These are phyloP conservation scores for Russula griseocarnosa DNA, from an alignment of 768 basidiomycete species.

Conservation along the genomic window DNA sequence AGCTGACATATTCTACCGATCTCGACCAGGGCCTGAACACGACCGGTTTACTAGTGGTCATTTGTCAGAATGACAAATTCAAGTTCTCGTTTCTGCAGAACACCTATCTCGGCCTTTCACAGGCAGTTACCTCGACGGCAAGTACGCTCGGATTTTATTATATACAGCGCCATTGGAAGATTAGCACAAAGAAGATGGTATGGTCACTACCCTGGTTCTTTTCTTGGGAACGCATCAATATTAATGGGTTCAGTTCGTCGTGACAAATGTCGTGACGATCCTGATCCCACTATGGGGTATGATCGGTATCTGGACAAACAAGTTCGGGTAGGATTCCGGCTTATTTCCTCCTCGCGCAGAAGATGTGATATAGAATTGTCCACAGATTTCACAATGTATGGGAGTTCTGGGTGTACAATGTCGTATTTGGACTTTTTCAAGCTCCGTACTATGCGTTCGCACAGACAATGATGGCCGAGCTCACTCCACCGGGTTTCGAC, in stretches of 20 bases:
- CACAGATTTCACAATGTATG: slow-evolving; percentile 64
- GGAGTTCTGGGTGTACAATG: slow-evolving; percentile 89
- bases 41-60: slow-evolving; percentile 66
- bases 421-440: slow-evolving; percentile 77
- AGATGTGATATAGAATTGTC: neutral
- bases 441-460: slow-evolving; percentile 86
- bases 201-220: slow-evolving; percentile 9
- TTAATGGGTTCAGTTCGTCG: slow-evolving; percentile 50
- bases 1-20: neutral
- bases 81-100: slow-evolving; percentile 76
- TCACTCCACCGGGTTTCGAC: slow-evolving; percentile 83
- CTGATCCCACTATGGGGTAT: slow-evolving; percentile 83
- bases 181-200: slow-evolving; percentile 76
- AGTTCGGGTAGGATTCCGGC: slow-evolving; percentile 53
- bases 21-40: slow-evolving; percentile 67
- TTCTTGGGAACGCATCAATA: neutral
- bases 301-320: slow-evolving; percentile 78
- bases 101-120: slow-evolving; percentile 72
- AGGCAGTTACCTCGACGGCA: slow-evolving; percentile 67
- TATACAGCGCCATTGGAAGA: slow-evolving; percentile 73
- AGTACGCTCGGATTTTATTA: slow-evolving; percentile 81
- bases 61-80: slow-evolving; percentile 80
- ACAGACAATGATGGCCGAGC: slow-evolving; percentile 86
- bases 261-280: slow-evolving; percentile 72
- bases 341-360: neutral